phyloP scores from a whole-genome alignment of 1,284 basidiomycete species.

The Moesziomyces sp. region DNA sequence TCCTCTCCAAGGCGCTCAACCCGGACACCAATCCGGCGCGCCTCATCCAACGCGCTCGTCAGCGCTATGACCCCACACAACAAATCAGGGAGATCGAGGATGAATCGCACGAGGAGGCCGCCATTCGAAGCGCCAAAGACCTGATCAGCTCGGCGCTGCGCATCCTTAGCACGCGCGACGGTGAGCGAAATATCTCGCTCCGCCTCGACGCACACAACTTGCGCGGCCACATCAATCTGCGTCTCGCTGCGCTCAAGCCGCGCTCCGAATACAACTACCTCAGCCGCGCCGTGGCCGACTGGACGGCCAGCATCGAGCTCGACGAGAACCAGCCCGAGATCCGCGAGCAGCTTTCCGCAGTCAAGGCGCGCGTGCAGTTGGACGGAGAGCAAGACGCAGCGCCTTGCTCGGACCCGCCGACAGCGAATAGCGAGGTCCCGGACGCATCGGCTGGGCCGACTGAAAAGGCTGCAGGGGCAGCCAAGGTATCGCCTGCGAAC shows the following conservation, averaged over 20 bases:
- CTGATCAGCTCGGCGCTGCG: conserved; percentile 24
- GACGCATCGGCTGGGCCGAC: background rate
- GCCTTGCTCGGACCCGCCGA: background rate
- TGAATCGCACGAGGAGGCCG: background rate
- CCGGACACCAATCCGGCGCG: conserved; percentile 28
- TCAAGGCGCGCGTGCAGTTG: conserved; percentile 11
- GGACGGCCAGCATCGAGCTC: conserved; percentile 24
- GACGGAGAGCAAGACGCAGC: background rate
- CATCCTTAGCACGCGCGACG: conserved; percentile 25
- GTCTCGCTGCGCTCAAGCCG: conserved; percentile 19
- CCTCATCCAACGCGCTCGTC: conserved; percentile 5
- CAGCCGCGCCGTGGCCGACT: conserved; percentile 24
- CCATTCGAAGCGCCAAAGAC: conserved; percentile 22
- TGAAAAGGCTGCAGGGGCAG: background rate
- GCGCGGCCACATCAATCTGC: conserved; percentile 27
- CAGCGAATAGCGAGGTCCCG: background rate
- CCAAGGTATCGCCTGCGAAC: no score
- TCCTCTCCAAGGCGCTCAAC: conserved; percentile 28
- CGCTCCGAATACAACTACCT: conserved; percentile 18
- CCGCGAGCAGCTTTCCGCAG: conserved; percentile 4
- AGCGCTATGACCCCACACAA: background rate
- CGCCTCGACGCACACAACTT: conserved; percentile 29
- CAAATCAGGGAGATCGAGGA: background rate
- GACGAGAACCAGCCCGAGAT: conserved; percentile 20
- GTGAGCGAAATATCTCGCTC: conserved; percentile 27